Evolutionary conservation across 129 eudicot species (phyloP).

Genomic region (Apium graveolens): DNA sequence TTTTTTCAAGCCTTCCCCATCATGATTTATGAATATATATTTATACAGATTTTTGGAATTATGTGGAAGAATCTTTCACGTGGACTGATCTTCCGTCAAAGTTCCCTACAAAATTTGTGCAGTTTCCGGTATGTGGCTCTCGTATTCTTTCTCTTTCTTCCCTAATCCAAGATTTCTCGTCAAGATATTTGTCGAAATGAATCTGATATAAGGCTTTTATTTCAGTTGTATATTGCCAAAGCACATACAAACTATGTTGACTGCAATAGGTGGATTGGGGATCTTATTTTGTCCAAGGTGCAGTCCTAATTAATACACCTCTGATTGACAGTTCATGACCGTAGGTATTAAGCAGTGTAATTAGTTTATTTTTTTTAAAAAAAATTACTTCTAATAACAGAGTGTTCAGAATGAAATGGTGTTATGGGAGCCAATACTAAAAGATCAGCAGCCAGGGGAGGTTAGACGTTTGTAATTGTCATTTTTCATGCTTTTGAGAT

Average conservation of each 20-base stretch:
- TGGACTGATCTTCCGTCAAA: constrained; percentile 95
- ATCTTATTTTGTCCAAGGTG: constrained; percentile 90
- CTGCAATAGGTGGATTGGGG: constrained; percentile 98
- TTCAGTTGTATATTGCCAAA: constrained; percentile 70
- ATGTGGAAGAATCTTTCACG: constrained; percentile 88
- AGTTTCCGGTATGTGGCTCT: constrained; percentile 68
- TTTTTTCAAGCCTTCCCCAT: not conserved
- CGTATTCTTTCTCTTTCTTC: not conserved
- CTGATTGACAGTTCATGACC: not conserved
- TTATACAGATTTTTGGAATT: constrained; percentile 85
- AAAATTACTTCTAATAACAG: constrained; percentile 22
- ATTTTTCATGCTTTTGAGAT: not conserved
- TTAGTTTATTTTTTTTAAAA: not conserved
- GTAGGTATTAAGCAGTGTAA: not conserved
- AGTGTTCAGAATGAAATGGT: constrained; percentile 94
- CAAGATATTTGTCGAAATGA: not conserved
- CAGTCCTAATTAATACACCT: constrained; percentile 13
- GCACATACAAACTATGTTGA: constrained; percentile 91
- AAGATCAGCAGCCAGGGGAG: constrained; percentile 99
- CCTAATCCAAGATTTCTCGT: not conserved
- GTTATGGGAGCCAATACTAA: constrained; percentile 94
- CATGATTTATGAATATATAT: not conserved
- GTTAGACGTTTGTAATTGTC: constrained; percentile 36
- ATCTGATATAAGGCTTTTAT: constrained; percentile 6
- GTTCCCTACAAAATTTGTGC: constrained; percentile 94